These are phyloP conservation scores for Penstemon eatonii DNA, from an alignment of 257 asterid genomes.

Conservation along the genomic window DNA sequence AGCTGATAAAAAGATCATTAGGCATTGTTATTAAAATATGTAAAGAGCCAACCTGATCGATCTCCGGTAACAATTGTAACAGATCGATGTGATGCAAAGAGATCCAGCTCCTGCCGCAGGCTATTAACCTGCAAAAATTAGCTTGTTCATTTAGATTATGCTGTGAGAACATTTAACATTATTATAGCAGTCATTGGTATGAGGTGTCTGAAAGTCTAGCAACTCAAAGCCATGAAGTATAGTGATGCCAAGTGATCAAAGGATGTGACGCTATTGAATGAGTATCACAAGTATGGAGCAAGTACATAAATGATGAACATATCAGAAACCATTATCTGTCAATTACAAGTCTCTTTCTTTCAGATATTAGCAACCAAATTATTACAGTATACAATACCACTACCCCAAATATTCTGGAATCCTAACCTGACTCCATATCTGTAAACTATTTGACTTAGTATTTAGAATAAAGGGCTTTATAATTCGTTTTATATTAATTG, in stretches of 20 bases:
- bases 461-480: slow-evolving; percentile 3
- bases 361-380: slow-evolving; percentile 8
- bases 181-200: neutral
- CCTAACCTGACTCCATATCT: neutral
- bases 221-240: slow-evolving; percentile 2
- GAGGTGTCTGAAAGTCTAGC: neutral
- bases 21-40: slow-evolving; percentile 19
- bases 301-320: neutral
- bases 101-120: slow-evolving; percentile 75
- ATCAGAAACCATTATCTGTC: neutral
- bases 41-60: slow-evolving; percentile 64
- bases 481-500: neutral
- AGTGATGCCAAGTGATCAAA: neutral
- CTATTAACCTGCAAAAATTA: slow-evolving; percentile 61
- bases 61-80: slow-evolving; percentile 71
- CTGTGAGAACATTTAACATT: neutral
- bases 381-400: neutral
- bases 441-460: neutral
- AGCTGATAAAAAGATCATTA: neutral
- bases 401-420: slow-evolving; percentile 2
- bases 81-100: slow-evolving; percentile 59
- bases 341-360: slow-evolving; percentile 1
- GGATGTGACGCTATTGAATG: neutral
- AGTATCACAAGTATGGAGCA: slow-evolving; percentile 8
- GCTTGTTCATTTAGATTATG: slow-evolving; percentile 20